Conservation (phyloP, 2,329 filamentous ascomycete species). For the Septoria linicola region DNA sequence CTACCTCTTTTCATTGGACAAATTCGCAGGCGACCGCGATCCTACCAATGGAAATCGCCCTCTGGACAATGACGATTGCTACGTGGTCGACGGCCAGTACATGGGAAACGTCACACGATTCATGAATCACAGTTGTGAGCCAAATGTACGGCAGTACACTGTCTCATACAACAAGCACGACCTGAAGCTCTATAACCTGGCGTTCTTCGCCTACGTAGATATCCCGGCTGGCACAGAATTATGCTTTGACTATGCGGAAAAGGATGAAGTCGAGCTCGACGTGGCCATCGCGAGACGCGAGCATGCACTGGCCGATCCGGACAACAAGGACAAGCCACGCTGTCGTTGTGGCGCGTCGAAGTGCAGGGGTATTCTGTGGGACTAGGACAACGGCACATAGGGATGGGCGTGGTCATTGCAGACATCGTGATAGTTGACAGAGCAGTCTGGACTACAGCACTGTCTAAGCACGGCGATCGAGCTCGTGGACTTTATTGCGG, state of each 20-base stretch:
- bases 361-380: conserved; percentile 70
- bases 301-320: conserved; percentile 50
- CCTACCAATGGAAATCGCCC: conserved; percentile 51
- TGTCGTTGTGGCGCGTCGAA: conserved; percentile 62
- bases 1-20: conserved; percentile 80
- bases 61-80: conserved; percentile 39
- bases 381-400: too few relatives aligned
- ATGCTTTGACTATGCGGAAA: conserved; percentile 77
- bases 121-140: conserved; percentile 79
- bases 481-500: too few relatives aligned
- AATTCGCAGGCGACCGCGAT: conserved; percentile 53
- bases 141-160: conserved; percentile 76
- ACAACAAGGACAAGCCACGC: conserved; percentile 45
- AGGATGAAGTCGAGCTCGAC: conserved; percentile 50
- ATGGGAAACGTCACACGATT: conserved; percentile 76
- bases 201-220: conserved; percentile 68
- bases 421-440: too few relatives aligned
- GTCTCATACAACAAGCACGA: conserved; percentile 75
- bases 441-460: too few relatives aligned
- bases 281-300: conserved; percentile 30
- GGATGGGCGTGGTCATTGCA: too few relatives aligned
- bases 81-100: conserved; percentile 65
- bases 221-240: conserved; percentile 67
- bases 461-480: too few relatives aligned
- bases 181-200: conserved; percentile 71